Base-by-base conservation (phyloP, 1,139 yeast genomes). In the Groenewaldozyma auringiensis region DNA sequence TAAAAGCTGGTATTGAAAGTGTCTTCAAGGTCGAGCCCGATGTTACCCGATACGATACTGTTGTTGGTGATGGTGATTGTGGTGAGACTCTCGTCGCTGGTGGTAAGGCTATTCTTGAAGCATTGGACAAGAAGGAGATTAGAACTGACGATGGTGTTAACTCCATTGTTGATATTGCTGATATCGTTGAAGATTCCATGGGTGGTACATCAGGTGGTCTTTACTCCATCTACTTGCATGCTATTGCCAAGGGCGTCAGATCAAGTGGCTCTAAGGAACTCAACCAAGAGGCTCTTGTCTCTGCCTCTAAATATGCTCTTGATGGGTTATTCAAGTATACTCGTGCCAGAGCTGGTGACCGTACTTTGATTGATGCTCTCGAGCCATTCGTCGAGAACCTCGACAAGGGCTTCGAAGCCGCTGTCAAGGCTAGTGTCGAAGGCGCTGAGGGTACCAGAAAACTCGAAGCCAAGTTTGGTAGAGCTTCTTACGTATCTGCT, bases 131-230 rank as follows among this genome's bases (percentile, higher is more conserved):
- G 18, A 65, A 65, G n/a, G 56, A 64, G 11, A 63, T 79, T 37
- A 69, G 78, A 31, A 61, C 69, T 6, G 67, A 70, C 32, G 74
- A 75, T 36, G 71, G 81, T 43, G 74, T 76, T 17, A 76, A 75
- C 52, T 74, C 84, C 0, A 63, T 86, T 42, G 66, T 73, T 14
- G 75, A 76, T 55, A 67, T 81, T 45, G 86, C 96, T 3, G 88
- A 83, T 48, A 65, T 83, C 25, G 87, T 88, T 18, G 96, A 89
- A 60, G 82, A 81, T 46, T 81, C 79, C 31, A 89, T 89, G 97
- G 97, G 96, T 44, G 97, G 97, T 42, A 89, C 97, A 0, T 85
- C 95, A 1, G 97, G 97, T 45, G 97, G 96, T 0, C 67, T 89
- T 40, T 89, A 88, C 63, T 83, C 95, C 2, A 89, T 89, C 47